phyloP scores from a whole-genome alignment of 2,329 filamentous ascomycete genomes.

The Neurospora crassa region DNA sequence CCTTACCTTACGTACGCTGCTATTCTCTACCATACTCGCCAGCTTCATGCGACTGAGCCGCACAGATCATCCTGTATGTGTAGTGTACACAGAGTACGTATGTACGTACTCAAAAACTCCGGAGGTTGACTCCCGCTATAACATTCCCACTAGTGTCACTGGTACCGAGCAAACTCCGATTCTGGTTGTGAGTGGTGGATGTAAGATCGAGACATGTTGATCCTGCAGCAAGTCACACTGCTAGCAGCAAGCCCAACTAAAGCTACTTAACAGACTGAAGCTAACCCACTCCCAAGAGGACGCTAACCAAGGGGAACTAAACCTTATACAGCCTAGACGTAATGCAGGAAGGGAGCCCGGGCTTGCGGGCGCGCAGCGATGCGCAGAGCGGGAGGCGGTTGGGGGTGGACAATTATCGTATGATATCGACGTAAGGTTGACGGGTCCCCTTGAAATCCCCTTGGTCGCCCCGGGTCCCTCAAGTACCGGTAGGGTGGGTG shows the following conservation, averaged over 20 bases:
- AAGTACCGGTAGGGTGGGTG: background rate
- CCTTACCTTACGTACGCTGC: too few relatives aligned
- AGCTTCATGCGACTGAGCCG: background rate
- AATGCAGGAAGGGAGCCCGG: background rate
- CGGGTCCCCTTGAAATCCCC: background rate
- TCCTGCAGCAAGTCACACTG: background rate
- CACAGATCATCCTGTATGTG: background rate
- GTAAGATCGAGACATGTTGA: background rate
- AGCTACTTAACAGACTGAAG: background rate
- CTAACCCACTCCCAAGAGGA: background rate
- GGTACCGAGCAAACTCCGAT: background rate
- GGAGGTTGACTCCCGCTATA: background rate
- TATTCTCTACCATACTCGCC: background rate
- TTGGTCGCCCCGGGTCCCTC: background rate
- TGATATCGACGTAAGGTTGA: background rate
- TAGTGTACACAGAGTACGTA: too few relatives aligned
- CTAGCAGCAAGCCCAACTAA: background rate
- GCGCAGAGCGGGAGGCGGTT: background rate
- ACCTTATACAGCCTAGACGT: background rate
- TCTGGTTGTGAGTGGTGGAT: background rate
- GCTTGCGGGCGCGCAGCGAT: background rate
- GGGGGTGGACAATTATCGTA: background rate
- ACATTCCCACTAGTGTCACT: background rate
- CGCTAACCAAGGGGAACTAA: background rate
- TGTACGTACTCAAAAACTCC: background rate